Base-by-base conservation (phyloP, 805 yeast species). In the Teunomyces aglyptinius region DNA sequence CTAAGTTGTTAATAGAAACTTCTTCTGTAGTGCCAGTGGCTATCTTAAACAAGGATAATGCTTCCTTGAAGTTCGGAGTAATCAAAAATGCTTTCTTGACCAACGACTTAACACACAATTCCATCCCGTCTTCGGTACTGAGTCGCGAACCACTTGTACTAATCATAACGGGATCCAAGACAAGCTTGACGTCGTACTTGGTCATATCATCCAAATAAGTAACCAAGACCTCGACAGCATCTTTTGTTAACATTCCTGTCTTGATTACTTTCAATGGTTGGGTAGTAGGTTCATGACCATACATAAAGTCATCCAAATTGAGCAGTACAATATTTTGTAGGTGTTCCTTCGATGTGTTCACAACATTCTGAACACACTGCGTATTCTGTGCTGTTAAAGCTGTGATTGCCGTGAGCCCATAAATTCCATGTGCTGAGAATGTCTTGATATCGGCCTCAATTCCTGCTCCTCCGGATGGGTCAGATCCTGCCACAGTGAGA, bases 391-490 rank as follows among this genome's bases (percentile, higher is more conserved):
- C 86, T 0, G 96, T 89, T 48, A 89, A 64, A 2, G 90, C 91
- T 6, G 90, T 78, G 38, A 87, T 81, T 56, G 90, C 85, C 0
- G 91, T 85, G 62, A 84, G 65, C 0, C 87, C 96, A 57, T 83
- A 86, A 43, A 89, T 89, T 12, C 80, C 79, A 56, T 85, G 87
- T 1, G 86, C 86, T 3, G 86, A 73, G 45, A 89, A 77, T 0
- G 96, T 82, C 65, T 89, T 89, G 32, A 89, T 60, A 60, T 89
- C 96, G 0, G 96, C 96, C 62, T 89, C 96, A 42, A 89, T 82
- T 2, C 96, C 96, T 2, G 96, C 96, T 3, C 96, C 96, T 2
- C 96, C 96, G 8, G 92, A 84, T 38, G 83, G 78, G 60, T 89
- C 96, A 0, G 92, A 84, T 0, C 96, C 96, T 1, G 89, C 89